Conservation (phyloP, 177 flowering plant genomes). For the Vitis hybrid region DNA sequence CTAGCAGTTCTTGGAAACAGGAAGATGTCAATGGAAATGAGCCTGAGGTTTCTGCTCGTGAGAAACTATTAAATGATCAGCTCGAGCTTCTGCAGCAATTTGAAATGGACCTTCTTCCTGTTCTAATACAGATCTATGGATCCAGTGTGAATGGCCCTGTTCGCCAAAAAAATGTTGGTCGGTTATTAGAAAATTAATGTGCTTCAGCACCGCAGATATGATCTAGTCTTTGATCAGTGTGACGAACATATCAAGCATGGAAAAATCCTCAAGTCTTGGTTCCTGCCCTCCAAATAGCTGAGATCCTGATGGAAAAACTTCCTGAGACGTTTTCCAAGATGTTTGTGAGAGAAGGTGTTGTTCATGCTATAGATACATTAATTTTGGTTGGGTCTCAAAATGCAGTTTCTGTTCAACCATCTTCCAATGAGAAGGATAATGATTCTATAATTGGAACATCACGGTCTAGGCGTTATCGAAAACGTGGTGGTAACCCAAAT, state of each 20-base stretch:
- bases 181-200: slow-evolving; percentile 93
- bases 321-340: slow-evolving; percentile 89
- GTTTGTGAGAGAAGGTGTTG: slow-evolving; percentile 97
- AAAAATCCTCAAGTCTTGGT: slow-evolving; percentile 93
- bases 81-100: slow-evolving; percentile 95
- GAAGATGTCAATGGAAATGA: slow-evolving; percentile 63
- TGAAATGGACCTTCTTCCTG: slow-evolving; percentile 95
- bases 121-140: slow-evolving; percentile 94
- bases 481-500: slow-evolving; percentile 60
- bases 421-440: slow-evolving; percentile 66
- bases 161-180: slow-evolving; percentile 92
- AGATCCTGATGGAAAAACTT: slow-evolving; percentile 97
- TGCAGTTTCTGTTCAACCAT: slow-evolving; percentile 34
- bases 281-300: slow-evolving; percentile 94
- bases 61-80: slow-evolving; percentile 77
- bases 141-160: slow-evolving; percentile 98
- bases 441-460: slow-evolving; percentile 70
- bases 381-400: slow-evolving; percentile 43
- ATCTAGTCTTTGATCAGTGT: slow-evolving; percentile 68
- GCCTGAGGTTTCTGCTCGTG: slow-evolving; percentile 73
- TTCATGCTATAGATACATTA: slow-evolving; percentile 93
- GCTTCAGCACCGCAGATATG: slow-evolving; percentile 89
- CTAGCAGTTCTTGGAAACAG: slow-evolving; percentile 57
- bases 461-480: slow-evolving; percentile 77
- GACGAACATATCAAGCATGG: slow-evolving; percentile 97